Evolutionary conservation across 1,284 basidiomycete species (phyloP).

Genomic region (Sphaerobolus stellatus): DNA sequence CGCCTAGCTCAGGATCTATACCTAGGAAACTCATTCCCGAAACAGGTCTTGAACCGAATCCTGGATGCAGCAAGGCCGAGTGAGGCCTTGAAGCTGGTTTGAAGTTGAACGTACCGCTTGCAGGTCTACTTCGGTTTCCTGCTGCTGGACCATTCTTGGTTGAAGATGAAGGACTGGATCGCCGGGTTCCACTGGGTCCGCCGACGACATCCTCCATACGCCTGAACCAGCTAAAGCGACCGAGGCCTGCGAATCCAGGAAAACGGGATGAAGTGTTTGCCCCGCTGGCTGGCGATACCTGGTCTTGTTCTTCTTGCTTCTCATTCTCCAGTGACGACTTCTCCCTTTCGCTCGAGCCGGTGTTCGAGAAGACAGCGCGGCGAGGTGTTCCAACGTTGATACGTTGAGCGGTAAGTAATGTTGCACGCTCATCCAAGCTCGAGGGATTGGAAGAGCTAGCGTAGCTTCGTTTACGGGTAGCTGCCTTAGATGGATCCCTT

Average conservation of each 20-base stretch:
- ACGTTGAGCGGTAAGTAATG: slow-evolving; percentile 17
- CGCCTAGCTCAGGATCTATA: slow-evolving; percentile 3
- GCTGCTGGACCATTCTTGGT: no score
- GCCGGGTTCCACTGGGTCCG: not conserved
- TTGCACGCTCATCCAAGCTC: slow-evolving; percentile 17
- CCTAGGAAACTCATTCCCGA: slow-evolving; percentile 4
- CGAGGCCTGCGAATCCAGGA: slow-evolving; percentile 13
- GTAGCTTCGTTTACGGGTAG: no score
- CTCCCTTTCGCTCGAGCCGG: not conserved
- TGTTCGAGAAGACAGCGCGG: not conserved
- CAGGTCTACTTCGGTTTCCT: no score
- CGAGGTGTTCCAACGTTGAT: slow-evolving; percentile 16
- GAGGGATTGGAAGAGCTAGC: no score
- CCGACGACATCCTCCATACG: slow-evolving; percentile 13
- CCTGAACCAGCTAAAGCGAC: slow-evolving; percentile 20
- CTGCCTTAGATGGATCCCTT: no score
- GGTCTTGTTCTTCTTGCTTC: not conserved
- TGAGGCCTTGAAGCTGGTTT: slow-evolving; percentile 2
- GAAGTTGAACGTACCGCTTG: not conserved
- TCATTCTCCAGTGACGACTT: slow-evolving; percentile 3
- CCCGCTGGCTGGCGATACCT: not conserved
- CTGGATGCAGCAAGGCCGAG: not conserved
- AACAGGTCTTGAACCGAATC: not conserved
- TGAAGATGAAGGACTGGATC: slow-evolving; percentile 3
- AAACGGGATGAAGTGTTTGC: slow-evolving; percentile 11